phyloP scores from a whole-genome alignment of 1,284 basidiomycete genomes.

The Ganoderma resinaceum region DNA sequence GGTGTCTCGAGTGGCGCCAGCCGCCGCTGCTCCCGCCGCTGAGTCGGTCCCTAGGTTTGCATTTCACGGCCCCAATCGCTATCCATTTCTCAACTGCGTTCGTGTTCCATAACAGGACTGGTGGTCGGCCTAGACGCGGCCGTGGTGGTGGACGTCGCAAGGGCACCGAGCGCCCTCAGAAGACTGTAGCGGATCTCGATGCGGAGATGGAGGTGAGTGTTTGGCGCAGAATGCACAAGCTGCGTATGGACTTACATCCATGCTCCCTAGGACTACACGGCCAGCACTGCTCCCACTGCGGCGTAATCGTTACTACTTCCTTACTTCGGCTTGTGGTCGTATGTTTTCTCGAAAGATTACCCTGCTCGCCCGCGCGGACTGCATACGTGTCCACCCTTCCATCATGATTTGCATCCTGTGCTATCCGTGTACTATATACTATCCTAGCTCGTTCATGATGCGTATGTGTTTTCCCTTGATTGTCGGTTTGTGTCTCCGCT shows the following conservation, averaged over 20 bases:
- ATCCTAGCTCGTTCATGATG: conserved; percentile 22
- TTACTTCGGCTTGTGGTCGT: conserved; percentile 1
- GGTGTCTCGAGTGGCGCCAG: conserved; percentile 73
- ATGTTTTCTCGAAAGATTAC: conserved; percentile 1
- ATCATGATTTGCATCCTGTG: background rate
- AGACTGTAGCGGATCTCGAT: conserved; percentile 78
- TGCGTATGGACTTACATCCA: background rate
- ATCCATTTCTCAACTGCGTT: conserved; percentile 22
- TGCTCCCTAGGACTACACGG: conserved; percentile 67
- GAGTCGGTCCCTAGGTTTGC: conserved; percentile 55
- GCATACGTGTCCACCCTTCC: conserved; percentile 8
- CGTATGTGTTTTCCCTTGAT: conserved; percentile 21
- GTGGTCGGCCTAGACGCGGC: conserved; percentile 53
- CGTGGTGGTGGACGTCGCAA: conserved; percentile 68
- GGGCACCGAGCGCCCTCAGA: conserved; percentile 66
- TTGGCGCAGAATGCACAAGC: conserved; percentile 6
- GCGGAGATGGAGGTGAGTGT: conserved; percentile 83
- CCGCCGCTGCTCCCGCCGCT: conserved; percentile 48
- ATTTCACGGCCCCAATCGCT: background rate
- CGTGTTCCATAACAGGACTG: conserved; percentile 34
- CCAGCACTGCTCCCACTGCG: conserved; percentile 51
- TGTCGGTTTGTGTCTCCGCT: conserved; percentile 19
- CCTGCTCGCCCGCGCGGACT: conserved; percentile 15
- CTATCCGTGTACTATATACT: conserved; percentile 30
- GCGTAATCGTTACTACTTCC: conserved; percentile 11